Conservation (phyloP, 225 moss, liverwort and hornwort genomes). For the Takakia lepidozioides region DNA sequence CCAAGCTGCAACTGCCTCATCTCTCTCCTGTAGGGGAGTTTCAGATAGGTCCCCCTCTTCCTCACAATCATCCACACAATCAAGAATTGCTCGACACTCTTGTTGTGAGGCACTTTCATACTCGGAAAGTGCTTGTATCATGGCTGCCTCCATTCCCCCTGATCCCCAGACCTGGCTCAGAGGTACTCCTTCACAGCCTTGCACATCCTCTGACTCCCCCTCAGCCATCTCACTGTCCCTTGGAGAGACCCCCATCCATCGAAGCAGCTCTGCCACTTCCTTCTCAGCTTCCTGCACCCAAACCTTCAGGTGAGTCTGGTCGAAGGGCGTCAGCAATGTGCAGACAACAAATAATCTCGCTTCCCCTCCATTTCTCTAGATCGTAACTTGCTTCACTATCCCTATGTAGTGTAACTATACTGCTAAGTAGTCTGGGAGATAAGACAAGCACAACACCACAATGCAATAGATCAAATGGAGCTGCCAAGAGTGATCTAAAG, state of each 20-base stretch:
- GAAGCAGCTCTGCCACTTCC: conserved; percentile 76
- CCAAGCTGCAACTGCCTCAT: conserved; percentile 19
- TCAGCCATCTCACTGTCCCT: conserved; percentile 23
- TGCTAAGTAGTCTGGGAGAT: too few species aligned
- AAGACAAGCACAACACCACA: too few species aligned
- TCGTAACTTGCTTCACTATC: too few species aligned
- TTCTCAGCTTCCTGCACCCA: too few species aligned
- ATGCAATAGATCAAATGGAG: too few species aligned
- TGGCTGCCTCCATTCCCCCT: conserved; percentile 81
- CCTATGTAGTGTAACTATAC: too few species aligned
- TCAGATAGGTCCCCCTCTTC: conserved; percentile 41
- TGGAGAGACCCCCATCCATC: conserved; percentile 85
- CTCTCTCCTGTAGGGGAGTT: conserved; percentile 26
- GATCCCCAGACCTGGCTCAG: conserved; percentile 82
- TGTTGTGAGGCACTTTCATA: conserved; percentile 68
- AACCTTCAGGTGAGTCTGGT: too few species aligned
- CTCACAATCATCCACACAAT: conserved; percentile 50
- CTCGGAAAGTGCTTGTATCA: conserved; percentile 73
- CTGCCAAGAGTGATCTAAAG: too few species aligned
- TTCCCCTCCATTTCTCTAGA: too few species aligned
- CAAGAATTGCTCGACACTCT: conserved; percentile 87
- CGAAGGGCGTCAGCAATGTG: too few species aligned
- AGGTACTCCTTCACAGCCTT: conserved; percentile 30
- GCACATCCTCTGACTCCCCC: conserved; percentile 26
- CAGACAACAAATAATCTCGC: too few species aligned